phyloP scores from a whole-genome alignment of 2,329 filamentous ascomycete genomes.

The Trichophyton verrucosum region DNA sequence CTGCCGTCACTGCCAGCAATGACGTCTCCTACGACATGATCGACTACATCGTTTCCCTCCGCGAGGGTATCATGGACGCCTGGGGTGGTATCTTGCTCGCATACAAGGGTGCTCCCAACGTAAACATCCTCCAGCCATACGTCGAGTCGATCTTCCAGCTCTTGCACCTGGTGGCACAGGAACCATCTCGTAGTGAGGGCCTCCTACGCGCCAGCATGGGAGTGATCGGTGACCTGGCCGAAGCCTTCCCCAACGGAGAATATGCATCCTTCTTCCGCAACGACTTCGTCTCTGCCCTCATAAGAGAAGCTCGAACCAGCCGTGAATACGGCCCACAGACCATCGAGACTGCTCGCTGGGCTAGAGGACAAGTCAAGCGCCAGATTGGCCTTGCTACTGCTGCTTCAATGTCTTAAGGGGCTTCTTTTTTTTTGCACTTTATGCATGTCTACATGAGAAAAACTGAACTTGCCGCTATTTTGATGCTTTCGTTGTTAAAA shows the following conservation, averaged over 20 bases:
- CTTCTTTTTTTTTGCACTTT: too few species aligned
- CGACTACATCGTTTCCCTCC: conserved; percentile 86
- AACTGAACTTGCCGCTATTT: background rate
- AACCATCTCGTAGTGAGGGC: conserved; percentile 80
- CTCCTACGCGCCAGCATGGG: conserved; percentile 92
- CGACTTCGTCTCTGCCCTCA: conserved; percentile 80
- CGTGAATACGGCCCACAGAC: conserved; percentile 76
- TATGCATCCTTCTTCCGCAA: conserved; percentile 72
- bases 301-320: conserved; percentile 83
- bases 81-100: conserved; percentile 95
- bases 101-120: conserved; percentile 59
- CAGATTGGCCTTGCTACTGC: conserved; percentile 42
- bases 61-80: conserved; percentile 97
- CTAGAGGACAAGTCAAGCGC: conserved; percentile 91
- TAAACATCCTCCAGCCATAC: conserved; percentile 59
- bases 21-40: conserved; percentile 90
- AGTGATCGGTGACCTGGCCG: conserved; percentile 89
- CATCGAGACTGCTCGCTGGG: conserved; percentile 91
- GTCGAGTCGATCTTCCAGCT: conserved; percentile 79
- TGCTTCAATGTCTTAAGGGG: conserved; percentile 27
- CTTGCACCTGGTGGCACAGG: conserved; percentile 64
- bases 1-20: conserved; percentile 61
- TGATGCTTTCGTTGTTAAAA: background rate
- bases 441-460: background rate
- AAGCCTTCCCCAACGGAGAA: conserved; percentile 84